phyloP scores from a whole-genome alignment of 768 basidiomycete species.

The Kwoniella europaea region DNA sequence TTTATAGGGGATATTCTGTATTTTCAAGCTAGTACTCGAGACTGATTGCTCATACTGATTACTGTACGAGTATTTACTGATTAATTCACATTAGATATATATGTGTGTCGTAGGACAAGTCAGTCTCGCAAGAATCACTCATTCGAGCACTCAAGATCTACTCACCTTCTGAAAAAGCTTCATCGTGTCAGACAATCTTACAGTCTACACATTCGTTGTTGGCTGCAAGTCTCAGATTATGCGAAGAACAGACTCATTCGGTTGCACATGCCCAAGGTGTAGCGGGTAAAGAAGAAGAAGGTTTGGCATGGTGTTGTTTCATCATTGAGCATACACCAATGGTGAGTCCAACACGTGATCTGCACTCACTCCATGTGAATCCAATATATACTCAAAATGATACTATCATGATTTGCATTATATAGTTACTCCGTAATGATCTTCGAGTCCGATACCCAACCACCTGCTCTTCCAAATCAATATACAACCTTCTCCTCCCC shows the following conservation, averaged over 20 bases:
- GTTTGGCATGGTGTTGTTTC: conserved; percentile 45
- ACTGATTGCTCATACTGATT: too few relatives aligned
- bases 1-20: too few relatives aligned
- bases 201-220: conserved; percentile 39
- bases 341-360: too few relatives aligned
- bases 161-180: conserved; percentile 29
- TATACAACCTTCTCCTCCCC: conserved; percentile 30
- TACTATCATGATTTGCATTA: too few relatives aligned
- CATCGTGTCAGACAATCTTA: conserved; percentile 33
- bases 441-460: conserved; percentile 31
- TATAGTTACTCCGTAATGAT: too few relatives aligned
- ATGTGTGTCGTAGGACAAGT: conserved; percentile 27
- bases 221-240: conserved; percentile 37
- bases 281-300: conserved; percentile 14
- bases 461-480: conserved; percentile 34
- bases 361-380: too few relatives aligned
- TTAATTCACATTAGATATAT: background rate
- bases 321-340: conserved; percentile 46
- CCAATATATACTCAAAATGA: too few relatives aligned
- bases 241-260: conserved; percentile 1
- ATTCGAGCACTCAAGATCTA: conserved; percentile 40
- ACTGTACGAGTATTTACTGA: too few relatives aligned
- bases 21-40: too few relatives aligned
- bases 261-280: too few relatives aligned
- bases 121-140: conserved; percentile 36